Conservation (phyloP, 768 basidiomycete species). For the Boletus subparvulus region DNA sequence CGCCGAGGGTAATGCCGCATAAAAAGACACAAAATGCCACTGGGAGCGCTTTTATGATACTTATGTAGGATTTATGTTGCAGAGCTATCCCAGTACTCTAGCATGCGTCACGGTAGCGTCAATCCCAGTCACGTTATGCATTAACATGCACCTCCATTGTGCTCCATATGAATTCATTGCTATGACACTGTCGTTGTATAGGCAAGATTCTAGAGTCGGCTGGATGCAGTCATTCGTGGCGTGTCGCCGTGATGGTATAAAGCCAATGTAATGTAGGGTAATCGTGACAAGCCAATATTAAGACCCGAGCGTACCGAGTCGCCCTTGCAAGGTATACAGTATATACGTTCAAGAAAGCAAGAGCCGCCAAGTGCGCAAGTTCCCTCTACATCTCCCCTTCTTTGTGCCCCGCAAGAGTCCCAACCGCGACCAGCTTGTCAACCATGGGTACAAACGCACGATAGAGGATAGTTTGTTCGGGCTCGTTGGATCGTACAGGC, state of each 20-base stretch:
- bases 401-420: constrained; percentile 10
- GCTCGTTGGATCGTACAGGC: constrained; percentile 7
- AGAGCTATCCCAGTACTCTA: not conserved
- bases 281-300: not conserved
- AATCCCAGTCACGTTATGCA: not conserved
- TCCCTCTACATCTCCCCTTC: not conserved
- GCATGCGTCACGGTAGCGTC: not conserved
- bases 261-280: not conserved
- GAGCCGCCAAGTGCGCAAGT: not conserved
- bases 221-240: not conserved
- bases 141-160: not conserved
- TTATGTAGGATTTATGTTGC: not conserved
- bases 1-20: constrained; percentile 70
- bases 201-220: no score
- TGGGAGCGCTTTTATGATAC: constrained; percentile 2
- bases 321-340: not conserved
- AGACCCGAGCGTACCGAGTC: not conserved
- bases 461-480: constrained; percentile 21
- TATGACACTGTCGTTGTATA: no score
- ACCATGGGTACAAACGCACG: constrained; percentile 26
- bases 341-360: not conserved
- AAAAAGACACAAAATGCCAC: constrained; percentile 26
- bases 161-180: not conserved
- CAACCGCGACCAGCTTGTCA: constrained; percentile 17
- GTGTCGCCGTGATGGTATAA: not conserved